A percentile compares a stretch with the other conserved stretches of the same genome.
Evolutionary conservation across 768 basidiomycete species (phyloP).

Genomic region (Termitomyces sp.): DNA sequence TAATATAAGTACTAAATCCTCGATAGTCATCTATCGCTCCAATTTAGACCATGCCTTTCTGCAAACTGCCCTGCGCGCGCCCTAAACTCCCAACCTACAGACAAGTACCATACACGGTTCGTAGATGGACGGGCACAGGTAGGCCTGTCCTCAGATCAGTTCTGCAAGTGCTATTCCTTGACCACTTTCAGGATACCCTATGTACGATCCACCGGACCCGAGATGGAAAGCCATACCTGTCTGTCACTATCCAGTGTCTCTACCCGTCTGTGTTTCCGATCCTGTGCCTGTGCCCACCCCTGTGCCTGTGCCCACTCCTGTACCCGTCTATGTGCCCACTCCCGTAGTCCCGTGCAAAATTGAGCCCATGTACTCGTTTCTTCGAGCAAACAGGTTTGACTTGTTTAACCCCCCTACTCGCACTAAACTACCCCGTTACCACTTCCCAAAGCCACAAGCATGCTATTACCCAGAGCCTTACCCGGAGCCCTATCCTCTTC

Average conservation of each 20-base stretch:
- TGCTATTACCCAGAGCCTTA: not conserved
- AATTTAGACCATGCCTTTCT: not conserved
- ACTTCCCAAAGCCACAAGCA: slow-evolving; percentile 1
- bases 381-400: not conserved
- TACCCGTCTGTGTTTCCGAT: no score
- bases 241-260: not conserved
- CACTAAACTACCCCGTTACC: not conserved
- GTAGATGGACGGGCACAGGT: slow-evolving; percentile 2
- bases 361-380: not conserved
- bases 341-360: not conserved
- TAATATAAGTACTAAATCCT: not conserved
- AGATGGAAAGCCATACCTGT: not conserved
- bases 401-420: slow-evolving; percentile 6
- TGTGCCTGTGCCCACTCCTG: not conserved
- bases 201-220: slow-evolving; percentile 1
- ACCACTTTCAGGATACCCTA: not conserved
- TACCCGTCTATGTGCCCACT: not conserved
- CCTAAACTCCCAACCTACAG: not conserved
- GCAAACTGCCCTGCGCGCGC: not conserved
- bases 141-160: not conserved
- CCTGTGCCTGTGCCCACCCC: not conserved
- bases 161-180: not conserved
- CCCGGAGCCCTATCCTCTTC: not conserved
- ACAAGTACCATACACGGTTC: slow-evolving; percentile 1
- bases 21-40: not conserved